Conservation (phyloP, 306 rosid species). For the Dalbergia cochinchinensis region DNA sequence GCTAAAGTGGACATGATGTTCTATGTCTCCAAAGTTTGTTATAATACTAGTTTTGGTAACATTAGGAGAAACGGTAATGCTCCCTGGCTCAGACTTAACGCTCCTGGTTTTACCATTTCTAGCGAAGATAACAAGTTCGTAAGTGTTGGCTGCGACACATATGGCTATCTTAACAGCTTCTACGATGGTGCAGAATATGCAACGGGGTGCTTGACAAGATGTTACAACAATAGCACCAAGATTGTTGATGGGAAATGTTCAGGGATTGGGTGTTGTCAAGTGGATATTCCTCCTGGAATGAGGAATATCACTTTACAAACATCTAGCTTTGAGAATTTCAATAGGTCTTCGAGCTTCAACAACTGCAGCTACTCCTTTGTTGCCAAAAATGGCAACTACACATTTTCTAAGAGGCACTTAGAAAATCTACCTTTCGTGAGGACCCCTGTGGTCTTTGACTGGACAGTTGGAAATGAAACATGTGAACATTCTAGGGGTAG, state of each 20-base stretch:
- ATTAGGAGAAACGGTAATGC: rapidly evolving
- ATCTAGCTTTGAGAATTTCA: not conserved
- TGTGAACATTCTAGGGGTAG: not conserved
- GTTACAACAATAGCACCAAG: not conserved
- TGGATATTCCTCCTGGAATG: not conserved
- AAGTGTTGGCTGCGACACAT: conserved; percentile 34
- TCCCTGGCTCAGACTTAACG: no score
- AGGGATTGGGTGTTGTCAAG: conserved; percentile 1
- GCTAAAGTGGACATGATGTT: not conserved
- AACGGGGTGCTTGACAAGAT: conserved; percentile 8
- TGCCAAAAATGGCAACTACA: conserved; percentile 30
- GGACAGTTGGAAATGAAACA: conserved; percentile 37
- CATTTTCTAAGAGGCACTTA: not conserved
- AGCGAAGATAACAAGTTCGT: conserved; percentile 21
- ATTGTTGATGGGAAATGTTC: not conserved
- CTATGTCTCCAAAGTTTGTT: no score
- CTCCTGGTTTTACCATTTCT: conserved; percentile 19
- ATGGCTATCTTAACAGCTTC: not conserved
- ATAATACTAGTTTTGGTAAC: no score
- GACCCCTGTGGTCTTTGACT: conserved; percentile 46
- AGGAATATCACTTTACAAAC: not conserved
- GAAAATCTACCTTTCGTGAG: rapidly evolving
- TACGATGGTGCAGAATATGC: not conserved
- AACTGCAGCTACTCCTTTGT: conserved; percentile 26
- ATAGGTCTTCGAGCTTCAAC: not conserved